Evolutionary conservation across 179 eudicot species (phyloP), one percentile per base, ranked within the genome.

Genomic region (Spergularia azorica): DNA sequence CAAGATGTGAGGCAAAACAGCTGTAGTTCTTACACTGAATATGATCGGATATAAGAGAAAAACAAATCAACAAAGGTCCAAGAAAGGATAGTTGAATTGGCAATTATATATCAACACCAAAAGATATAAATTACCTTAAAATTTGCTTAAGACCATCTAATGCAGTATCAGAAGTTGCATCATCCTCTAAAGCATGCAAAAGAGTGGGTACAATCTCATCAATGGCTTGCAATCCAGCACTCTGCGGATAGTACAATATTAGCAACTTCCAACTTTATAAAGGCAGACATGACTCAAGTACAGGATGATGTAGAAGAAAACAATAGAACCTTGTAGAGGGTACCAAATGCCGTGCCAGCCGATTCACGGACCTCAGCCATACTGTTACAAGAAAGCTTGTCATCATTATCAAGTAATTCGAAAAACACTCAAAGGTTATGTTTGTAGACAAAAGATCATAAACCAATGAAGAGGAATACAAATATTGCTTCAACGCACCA

Each of bases 141-240:
- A 95, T 95, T 87, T 95, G 99, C 84, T 95, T 95, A 56, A 95
- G 90, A 78, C 97, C 99, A 95, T 93, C 99, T 73, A 95, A 89
- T 21, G 97, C 99, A 76, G 97, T 93, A 61, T 93, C 99, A 70
- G 97, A 93, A 65, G 93, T 89, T 76, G 84, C 83, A 79, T 95
- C 98, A 78, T 95, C 93, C 82, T 95, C 99, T 83, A 95, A 84
- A 81, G 99, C 99, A 83, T 95, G 97, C 71, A 95, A 84, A 80
- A 95, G 94, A 21, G 98, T 95, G n/a, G 99, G 99, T 77, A 95
- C 97, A 83, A 95, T 93, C 84, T 95, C 99, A 86, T 95, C 99
- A 80, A 95, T 91, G 73, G 99, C 99, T 91, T 93, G 99, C 91
- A 93, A 57, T 72, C 99, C 99, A 87, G 99, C 99, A 86, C 90